phyloP scores from a whole-genome alignment of 257 asterid genomes.

The Capsicum pubescens region DNA sequence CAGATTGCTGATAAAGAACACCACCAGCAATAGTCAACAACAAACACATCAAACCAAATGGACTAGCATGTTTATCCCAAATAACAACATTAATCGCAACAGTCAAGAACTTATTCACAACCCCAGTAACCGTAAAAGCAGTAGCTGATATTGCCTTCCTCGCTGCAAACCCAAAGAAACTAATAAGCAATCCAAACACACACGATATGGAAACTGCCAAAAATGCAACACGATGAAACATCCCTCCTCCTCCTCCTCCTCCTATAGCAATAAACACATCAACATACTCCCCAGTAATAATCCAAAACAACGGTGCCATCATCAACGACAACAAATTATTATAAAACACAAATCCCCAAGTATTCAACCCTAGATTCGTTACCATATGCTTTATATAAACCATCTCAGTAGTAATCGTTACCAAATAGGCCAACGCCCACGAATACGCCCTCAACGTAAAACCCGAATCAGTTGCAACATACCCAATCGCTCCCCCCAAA shows the following conservation, averaged over 20 bases:
- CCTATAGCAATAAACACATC: slow-evolving; percentile 68
- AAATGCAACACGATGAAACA: slow-evolving; percentile 65
- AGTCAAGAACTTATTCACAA: slow-evolving; percentile 92
- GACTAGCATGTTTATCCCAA: slow-evolving; percentile 98
- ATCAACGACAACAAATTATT: slow-evolving; percentile 84
- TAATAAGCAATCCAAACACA: slow-evolving; percentile 90
- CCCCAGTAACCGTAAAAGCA: slow-evolving; percentile 94
- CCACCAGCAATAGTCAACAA: slow-evolving; percentile 85
- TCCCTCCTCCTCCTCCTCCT: neutral
- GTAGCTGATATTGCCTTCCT: slow-evolving; percentile 96
- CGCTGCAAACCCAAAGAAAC: slow-evolving; percentile 97
- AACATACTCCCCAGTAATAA: slow-evolving; percentile 82
- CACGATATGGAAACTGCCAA: slow-evolving; percentile 84
- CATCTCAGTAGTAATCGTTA: slow-evolving; percentile 96
- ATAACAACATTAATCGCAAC: slow-evolving; percentile 90
- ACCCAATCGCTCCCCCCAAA: slow-evolving; percentile 83
- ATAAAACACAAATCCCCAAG: slow-evolving; percentile 95
- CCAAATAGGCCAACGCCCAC: slow-evolving; percentile 93
- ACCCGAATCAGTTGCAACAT: slow-evolving; percentile 88
- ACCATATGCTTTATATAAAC: slow-evolving; percentile 98
- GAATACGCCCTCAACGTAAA: slow-evolving; percentile 86
- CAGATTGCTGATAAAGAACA: slow-evolving; percentile 94
- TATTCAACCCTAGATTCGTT: slow-evolving; percentile 87
- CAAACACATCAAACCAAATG: slow-evolving; percentile 86
- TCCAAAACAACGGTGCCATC: slow-evolving; percentile 96